These are phyloP conservation scores for Neckera pumila DNA, from an alignment of 225 moss, liverwort and hornwort genomes.

Conservation along the genomic window DNA sequence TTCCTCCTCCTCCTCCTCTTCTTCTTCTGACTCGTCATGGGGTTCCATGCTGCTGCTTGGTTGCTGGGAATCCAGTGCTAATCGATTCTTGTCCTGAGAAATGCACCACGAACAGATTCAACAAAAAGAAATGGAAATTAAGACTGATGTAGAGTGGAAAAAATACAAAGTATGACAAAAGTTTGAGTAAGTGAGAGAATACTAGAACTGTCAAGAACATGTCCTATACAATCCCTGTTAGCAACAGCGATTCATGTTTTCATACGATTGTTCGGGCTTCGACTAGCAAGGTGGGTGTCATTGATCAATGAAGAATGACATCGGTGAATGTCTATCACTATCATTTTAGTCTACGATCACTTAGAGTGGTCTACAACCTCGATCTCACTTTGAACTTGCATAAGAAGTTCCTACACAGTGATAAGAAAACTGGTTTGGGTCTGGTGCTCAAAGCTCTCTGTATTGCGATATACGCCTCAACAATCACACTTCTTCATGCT, in stretches of 20 bases:
- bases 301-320: background rate
- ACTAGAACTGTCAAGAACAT: background rate
- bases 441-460: background rate
- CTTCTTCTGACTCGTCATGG: background rate
- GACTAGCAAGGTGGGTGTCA: background rate
- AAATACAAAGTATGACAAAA: background rate
- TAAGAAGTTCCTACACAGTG: background rate
- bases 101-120: background rate
- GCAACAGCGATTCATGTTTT: background rate
- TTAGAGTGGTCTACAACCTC: background rate
- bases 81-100: background rate
- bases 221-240: background rate
- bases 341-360: background rate
- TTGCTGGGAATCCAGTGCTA: background rate
- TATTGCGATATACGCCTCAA: background rate
- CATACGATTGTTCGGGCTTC: background rate
- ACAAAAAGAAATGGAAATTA: background rate
- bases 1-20: background rate
- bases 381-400: background rate
- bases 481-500: background rate
- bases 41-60: background rate
- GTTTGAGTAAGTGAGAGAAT: background rate
- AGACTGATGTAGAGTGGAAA: background rate
- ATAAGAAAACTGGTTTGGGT: background rate
- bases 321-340: background rate